Base-by-base conservation (phyloP, 768 basidiomycete genomes). In the Pleurotus giganteus region DNA sequence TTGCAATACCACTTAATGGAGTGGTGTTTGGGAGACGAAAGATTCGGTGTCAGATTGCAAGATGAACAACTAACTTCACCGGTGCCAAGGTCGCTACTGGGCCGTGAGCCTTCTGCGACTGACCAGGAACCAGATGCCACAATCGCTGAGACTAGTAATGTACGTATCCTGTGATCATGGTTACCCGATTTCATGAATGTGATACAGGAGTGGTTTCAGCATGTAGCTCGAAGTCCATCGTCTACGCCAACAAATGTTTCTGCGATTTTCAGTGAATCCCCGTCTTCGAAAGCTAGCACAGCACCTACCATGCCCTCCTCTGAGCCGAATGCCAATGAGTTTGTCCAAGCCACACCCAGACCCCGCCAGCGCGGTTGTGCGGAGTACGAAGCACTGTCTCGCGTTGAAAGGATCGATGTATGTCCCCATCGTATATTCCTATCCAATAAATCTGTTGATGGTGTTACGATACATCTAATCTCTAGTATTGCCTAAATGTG, bases 401-500 rank as follows among this genome's bases (percentile, higher is more conserved):
- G 62, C 2, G 46, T 82, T 6, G 79, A 80, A 58, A 84, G 83
- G 62, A 65, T 81, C 13, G 81, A 81, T 47, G 83, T 80, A 57
- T 62, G 79, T 63, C 21, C 29, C 11, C 23, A 13, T 26, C 28
- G 12, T 55, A 53, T 24, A 24, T 39, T 46, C 31, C 6, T 43
- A 36, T 41, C 19, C 36, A 43, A 23, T 12, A 8, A 31, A 47
- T 27, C 11, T 15, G 9, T 39, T 62, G 36, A 4, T 17, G 47
- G n/a, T 19, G 31, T 13, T 37, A 15, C 26, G 11, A 36, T n/a
- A 34, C 23, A 31, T 52, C 42, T 2, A 21, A 43, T 34, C 27
- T 12, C 27, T 58, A 90, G 87, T 91, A 90, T 59, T 89, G 87
- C 63, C 68, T 81, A 32, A 83, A 86, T 56, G 77, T 92, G 27